phyloP scores from a whole-genome alignment of 2,329 filamentous ascomycete species.

The Coniochaeta ligniaria region DNA sequence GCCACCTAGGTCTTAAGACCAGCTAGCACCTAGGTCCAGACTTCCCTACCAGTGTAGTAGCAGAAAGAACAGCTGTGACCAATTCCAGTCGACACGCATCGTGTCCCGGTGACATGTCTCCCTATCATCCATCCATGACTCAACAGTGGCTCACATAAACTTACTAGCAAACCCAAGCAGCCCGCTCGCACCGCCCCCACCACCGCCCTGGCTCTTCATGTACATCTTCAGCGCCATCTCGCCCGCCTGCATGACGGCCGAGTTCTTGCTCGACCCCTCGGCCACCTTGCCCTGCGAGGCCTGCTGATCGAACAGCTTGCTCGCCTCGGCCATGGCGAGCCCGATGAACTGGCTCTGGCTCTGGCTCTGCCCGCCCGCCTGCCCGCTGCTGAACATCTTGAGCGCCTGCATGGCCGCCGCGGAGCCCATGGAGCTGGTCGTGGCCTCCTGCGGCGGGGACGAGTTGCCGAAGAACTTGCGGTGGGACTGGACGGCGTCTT shows the following conservation, averaged over 20 bases:
- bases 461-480: conserved; percentile 61
- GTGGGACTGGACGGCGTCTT: conserved; percentile 68
- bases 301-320: conserved; percentile 62
- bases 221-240: conserved; percentile 91
- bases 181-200: conserved; percentile 27
- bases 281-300: conserved; percentile 44
- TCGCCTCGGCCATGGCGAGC: conserved; percentile 81
- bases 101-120: not conserved
- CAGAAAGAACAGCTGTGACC: no score
- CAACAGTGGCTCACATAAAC: conserved; percentile 27
- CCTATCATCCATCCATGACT: not conserved
- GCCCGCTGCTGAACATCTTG: conserved; percentile 65
- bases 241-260: conserved; percentile 68
- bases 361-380: conserved; percentile 34
- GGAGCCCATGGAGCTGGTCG: conserved; percentile 51
- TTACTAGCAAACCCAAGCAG: conserved; percentile 40
- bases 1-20: no score
- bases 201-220: conserved; percentile 62
- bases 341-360: conserved; percentile 76
- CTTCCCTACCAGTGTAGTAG: not conserved
- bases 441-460: conserved; percentile 35
- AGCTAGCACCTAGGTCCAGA: no score
- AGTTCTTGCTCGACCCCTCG: conserved; percentile 67
- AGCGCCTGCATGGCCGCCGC: conserved; percentile 77
- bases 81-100: not conserved